Evolutionary conservation across 371 early-diverging fungal species (phyloP), one percentile per base, ranked within the genome.

Genomic region (Haplosporangium sp.): DNA sequence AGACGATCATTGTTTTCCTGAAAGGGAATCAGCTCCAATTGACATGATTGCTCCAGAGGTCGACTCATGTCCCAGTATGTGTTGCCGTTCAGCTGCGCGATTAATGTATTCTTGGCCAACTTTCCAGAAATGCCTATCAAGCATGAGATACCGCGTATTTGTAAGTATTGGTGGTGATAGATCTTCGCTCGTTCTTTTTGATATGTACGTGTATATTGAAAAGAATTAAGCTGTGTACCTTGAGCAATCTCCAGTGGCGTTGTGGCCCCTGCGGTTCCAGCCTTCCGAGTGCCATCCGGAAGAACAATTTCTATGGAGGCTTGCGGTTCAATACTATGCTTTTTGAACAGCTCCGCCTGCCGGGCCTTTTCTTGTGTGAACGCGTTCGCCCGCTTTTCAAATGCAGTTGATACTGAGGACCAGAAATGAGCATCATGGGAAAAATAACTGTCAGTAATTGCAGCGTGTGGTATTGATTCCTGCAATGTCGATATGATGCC

Each of bases 211-310:
- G 29, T 29, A 29, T 2, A 29, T 29, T 4, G 29, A 29, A 29
- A 29, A 29, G 29, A 29, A 29, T 4, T 29, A 29, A 29, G 1
- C 29, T 29, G 1, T 29, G 29, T 29, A 59, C 86, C 85, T 64
- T 86, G 86, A 5, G 98, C 99, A 82, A 99, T 92, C 43, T 93
- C 93, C 85, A 98, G 82, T 7, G 99, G 99, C 6, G 95, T 94
- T 18, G 98, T 98, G 71, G 96, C 95, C 93, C 95, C 98, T 12
- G 98, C 85, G 37, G 76, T 87, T 48, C 95, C 99, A 61, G 91
- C 90, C 64, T 92, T 90, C 46, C 73, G 86, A 20, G 88, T 81
- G 37, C 96, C 98, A 74, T 98, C 96, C 21, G 96, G 95, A 14
- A 99, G 86, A n/a, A 95, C 90, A 59, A 99, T 85, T 51, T 88